Percentiles rank a stretch among this genome's conserved stretches.
Evolutionary conservation across 345 rosid species (phyloP).

Genomic region (Microthlaspi erraticum): DNA sequence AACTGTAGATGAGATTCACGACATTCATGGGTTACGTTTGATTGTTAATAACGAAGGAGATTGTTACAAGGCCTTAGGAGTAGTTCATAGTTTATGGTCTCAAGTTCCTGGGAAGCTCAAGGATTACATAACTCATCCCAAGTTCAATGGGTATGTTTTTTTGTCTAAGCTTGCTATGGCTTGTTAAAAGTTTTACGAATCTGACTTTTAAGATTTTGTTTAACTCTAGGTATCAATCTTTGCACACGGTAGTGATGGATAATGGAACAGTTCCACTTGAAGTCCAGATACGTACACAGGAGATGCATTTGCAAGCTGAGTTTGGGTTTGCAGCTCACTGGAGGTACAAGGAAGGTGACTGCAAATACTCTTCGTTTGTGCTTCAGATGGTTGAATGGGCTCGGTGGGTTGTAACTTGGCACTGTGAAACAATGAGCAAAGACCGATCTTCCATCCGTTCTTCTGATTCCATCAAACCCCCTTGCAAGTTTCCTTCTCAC

Average conservation of each 20-base stretch:
- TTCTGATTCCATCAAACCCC: constrained; percentile 60
- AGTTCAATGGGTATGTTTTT: constrained; percentile 78
- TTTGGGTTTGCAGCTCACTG: constrained; percentile 98
- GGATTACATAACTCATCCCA: constrained; percentile 83
- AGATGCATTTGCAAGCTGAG: constrained; percentile 97
- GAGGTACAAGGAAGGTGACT: constrained; percentile 95
- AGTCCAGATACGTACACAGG: constrained; percentile 91
- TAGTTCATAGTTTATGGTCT: constrained; percentile 80
- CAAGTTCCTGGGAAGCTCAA: constrained; percentile 90
- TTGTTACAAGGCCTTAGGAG: constrained; percentile 74
- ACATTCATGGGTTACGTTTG: constrained; percentile 88
- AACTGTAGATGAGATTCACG: constrained; percentile 88
- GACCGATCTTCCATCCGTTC: constrained; percentile 55
- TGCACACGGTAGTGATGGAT: constrained; percentile 86
- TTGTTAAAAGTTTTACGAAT: constrained; percentile 12
- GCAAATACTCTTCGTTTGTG: constrained; percentile 76
- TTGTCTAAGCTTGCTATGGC: constrained; percentile 24
- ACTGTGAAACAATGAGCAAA: constrained; percentile 85
- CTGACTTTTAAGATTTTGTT: constrained; percentile 2
- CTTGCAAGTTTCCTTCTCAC: constrained; percentile 84
- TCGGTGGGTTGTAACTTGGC: constrained; percentile 94
- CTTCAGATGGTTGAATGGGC: constrained; percentile 99
- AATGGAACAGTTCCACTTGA: constrained; percentile 80
- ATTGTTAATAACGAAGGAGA: constrained; percentile 84
- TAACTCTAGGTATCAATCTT: constrained; percentile 74